phyloP scores from a whole-genome alignment of 2,329 filamentous ascomycete genomes.

The Metarhizium humberi region DNA sequence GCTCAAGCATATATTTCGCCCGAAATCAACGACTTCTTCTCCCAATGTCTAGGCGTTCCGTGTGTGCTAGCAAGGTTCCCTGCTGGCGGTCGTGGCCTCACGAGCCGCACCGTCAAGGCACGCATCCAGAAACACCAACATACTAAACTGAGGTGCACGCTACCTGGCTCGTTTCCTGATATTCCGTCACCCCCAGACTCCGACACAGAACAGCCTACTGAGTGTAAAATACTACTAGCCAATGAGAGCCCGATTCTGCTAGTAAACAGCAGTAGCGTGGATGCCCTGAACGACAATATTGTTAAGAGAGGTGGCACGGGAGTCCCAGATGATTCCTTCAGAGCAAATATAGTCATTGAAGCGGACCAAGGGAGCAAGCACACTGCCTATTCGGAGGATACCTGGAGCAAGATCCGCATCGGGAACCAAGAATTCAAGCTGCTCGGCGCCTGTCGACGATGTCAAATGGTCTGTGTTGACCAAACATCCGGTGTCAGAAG shows the following conservation, averaged over 20 bases:
- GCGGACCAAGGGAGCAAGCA: slow-evolving; percentile 20
- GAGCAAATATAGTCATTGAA: slow-evolving; percentile 74
- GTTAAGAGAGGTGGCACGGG: slow-evolving; percentile 49
- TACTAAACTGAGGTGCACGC: slow-evolving; percentile 11
- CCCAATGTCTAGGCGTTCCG: slow-evolving; percentile 61
- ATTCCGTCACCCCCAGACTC: slow-evolving; percentile 49
- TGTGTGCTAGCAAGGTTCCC: slow-evolving; percentile 82
- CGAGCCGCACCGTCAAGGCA: slow-evolving; percentile 61
- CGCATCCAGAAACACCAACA: slow-evolving; percentile 53
- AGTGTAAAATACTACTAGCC: slow-evolving; percentile 61
- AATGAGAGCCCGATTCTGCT: slow-evolving; percentile 92
- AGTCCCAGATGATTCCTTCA: slow-evolving; percentile 67
- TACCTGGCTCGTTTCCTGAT: slow-evolving; percentile 46
- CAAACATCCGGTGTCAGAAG: slow-evolving; percentile 69
- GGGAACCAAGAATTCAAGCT: slow-evolving; percentile 57
- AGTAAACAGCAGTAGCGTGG: slow-evolving; percentile 71
- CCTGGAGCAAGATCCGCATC: slow-evolving; percentile 61
- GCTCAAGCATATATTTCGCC: slow-evolving; percentile 60
- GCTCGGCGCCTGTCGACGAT: slow-evolving; percentile 76
- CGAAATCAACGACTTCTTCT: slow-evolving; percentile 68
- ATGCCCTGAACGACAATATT: slow-evolving; percentile 67
- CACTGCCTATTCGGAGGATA: slow-evolving; percentile 67
- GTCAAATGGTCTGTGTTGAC: slow-evolving; percentile 94
- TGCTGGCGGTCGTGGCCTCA: slow-evolving; percentile 48
- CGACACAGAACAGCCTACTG: slow-evolving; percentile 33